Evolutionary conservation across 1,284 basidiomycete species (phyloP).

Genomic region (Microbotryomycetes sp.): DNA sequence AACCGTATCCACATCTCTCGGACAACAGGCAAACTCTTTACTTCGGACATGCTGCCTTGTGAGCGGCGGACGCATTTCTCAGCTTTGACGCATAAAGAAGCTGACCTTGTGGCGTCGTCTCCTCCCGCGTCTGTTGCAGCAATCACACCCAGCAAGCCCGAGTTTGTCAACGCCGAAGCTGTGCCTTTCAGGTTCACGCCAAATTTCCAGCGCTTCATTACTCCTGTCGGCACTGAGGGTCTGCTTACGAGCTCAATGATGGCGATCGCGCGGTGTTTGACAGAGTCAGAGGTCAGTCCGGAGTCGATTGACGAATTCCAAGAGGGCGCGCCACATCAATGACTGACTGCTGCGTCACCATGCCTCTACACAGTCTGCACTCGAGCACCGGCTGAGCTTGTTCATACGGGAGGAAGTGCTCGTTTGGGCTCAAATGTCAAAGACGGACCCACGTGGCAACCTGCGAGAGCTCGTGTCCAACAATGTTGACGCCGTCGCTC

Average conservation of each 20-base stretch:
- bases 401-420: conserved; percentile 91
- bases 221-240: conserved; percentile 83
- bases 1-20: conserved; percentile 82
- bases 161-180: conserved; percentile 53
- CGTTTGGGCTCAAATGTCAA: conserved; percentile 51
- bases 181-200: conserved; percentile 97
- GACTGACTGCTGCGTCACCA: not conserved
- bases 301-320: conserved; percentile 18
- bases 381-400: conserved; percentile 80
- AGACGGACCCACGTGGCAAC: conserved; percentile 43
- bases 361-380: conserved; percentile 55
- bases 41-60: conserved; percentile 85
- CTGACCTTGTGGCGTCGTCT: not conserved
- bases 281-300: conserved; percentile 74
- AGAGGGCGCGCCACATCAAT: not conserved
- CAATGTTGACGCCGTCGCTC: conserved; percentile 74
- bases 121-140: conserved; percentile 37
- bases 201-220: conserved; percentile 91
- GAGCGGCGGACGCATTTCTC: conserved; percentile 34
- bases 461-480: conserved; percentile 62
- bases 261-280: conserved; percentile 82
- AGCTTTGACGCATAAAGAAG: too few relatives aligned
- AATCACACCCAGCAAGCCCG: conserved; percentile 39
- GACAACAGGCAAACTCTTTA: conserved; percentile 77
- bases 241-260: conserved; percentile 77